Evolutionary conservation across 1,284 basidiomycete genomes (phyloP), one percentile per base, ranked within the genome.

Genomic region (Rhodotorula sp.): DNA sequence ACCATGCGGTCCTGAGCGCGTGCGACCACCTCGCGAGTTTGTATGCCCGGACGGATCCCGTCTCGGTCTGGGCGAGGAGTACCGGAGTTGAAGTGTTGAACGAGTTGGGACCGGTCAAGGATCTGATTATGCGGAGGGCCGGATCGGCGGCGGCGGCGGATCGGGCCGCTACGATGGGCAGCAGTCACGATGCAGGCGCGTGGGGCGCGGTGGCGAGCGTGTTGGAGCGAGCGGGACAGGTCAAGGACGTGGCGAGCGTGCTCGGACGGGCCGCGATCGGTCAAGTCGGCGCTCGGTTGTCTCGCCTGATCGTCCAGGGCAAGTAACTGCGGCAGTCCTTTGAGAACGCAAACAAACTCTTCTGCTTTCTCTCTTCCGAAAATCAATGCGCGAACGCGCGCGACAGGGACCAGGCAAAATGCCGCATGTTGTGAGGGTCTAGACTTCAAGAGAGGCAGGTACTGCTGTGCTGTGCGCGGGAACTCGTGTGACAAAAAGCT

Each of bases 41-140:
- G 15, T 97, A 95, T 79, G 83, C 87, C 1, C 85, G 85, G 5
- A 86, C 88, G 50, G 82, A 84, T 23, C 84, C 84, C 15, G 87
- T 90, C 3, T 78, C 95, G 43, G 92, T 95, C 43, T 93, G 90
- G 90, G 88, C 88, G 8, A 87, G 94, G 62, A 90, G 90, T 0
- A 87, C 90, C 15, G 94, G 93, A 0, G 80, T 97, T n/a, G 93
- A 97, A 78, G 87, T 95, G 15, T 78, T 97, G 59, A 95, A 97
- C 78, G 93, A 97, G 81, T 81, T 95, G 28, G 89, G 90, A 71
- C 83, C 86, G 0, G 77, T 97, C 72, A 97, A 97, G 82, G 85
- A 86, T 10, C 87, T 89, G 2, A 81, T 97, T 38, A 93, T 97
- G 91, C 85, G 88, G 78, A 84, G 85, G 28, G 93, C 91, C 6